These are phyloP conservation scores for Heliophila coronopifolia DNA, from an alignment of 441 rosid species.

Conservation along the genomic window DNA sequence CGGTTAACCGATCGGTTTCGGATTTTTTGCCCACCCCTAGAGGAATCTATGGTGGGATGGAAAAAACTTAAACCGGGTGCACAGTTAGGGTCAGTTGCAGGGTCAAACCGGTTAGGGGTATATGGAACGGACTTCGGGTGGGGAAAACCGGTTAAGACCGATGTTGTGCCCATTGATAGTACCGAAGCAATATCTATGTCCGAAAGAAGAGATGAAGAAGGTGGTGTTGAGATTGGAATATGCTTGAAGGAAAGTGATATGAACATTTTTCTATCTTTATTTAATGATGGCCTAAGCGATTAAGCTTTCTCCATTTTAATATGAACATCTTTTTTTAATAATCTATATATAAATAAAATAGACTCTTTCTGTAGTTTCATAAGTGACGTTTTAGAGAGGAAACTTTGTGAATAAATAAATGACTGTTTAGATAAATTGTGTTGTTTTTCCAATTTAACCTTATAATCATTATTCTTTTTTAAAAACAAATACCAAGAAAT, in stretches of 20 bases:
- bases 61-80: neutral
- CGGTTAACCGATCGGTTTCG: too few relatives aligned
- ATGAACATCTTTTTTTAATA: too few relatives aligned
- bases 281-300: slow-evolving; percentile 8
- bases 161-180: slow-evolving; percentile 27
- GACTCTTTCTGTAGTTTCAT: too few relatives aligned
- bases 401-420: too few relatives aligned
- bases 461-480: too few relatives aligned
- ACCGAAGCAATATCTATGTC: slow-evolving; percentile 24
- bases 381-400: too few relatives aligned
- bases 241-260: slow-evolving; percentile 23
- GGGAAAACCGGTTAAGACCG: slow-evolving; percentile 35
- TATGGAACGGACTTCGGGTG: slow-evolving; percentile 41
- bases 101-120: slow-evolving; percentile 26
- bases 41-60: neutral
- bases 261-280: slow-evolving; percentile 25
- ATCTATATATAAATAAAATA: too few relatives aligned
- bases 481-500: too few relatives aligned
- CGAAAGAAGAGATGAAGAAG: slow-evolving; percentile 27
- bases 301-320: too few relatives aligned
- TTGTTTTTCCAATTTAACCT: too few relatives aligned
- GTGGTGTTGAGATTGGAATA: slow-evolving; percentile 39
- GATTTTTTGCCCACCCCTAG: too few relatives aligned
- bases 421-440: too few relatives aligned
- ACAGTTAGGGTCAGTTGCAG: slow-evolving; percentile 6